phyloP scores from a whole-genome alignment of 192 early-diverging fungal genomes.

The Haplosporangium gracile region DNA sequence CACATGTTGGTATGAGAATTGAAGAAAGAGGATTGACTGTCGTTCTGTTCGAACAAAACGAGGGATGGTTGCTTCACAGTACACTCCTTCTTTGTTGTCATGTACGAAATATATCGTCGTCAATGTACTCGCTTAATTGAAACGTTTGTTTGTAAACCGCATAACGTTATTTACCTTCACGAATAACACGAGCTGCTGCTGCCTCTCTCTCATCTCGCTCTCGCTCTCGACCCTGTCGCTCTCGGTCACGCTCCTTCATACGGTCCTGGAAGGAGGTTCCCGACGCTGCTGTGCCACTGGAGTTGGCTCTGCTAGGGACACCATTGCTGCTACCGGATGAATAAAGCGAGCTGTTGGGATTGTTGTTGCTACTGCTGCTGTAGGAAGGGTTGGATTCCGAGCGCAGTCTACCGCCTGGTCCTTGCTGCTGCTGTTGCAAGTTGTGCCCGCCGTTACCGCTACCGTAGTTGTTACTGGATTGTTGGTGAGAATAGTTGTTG shows the following conservation, averaged over 20 bases:
- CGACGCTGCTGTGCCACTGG: slow-evolving; percentile 20
- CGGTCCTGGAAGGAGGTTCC: slow-evolving; percentile 50
- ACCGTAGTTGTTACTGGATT: background rate
- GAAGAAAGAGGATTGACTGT: background rate
- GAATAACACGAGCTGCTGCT: slow-evolving; percentile 21
- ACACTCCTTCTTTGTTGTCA: background rate
- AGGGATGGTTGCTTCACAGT: background rate
- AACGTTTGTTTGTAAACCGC: no score
- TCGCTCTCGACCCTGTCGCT: slow-evolving; percentile 34
- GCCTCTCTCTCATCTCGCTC: slow-evolving; percentile 44
- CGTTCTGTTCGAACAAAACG: background rate
- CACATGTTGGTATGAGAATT: background rate
- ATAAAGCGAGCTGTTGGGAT: background rate
- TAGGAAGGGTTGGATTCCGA: slow-evolving; percentile 32
- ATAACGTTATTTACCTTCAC: slow-evolving; percentile 18
- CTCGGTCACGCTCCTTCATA: slow-evolving; percentile 42
- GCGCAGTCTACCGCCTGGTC: slow-evolving; percentile 10
- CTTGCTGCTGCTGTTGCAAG: background rate
- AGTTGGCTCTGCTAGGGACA: slow-evolving; percentile 21
- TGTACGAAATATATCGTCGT: background rate
- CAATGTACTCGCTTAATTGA: no score
- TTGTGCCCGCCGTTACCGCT: slow-evolving; percentile 3
- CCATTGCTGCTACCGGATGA: background rate
- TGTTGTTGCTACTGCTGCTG: slow-evolving; percentile 2
- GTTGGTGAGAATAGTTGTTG: background rate